A percentile compares a stretch with the other conserved stretches of the same genome.
Evolutionary conservation across 2,329 filamentous ascomycete species (phyloP).

Genomic region (Penicillium olsonii): DNA sequence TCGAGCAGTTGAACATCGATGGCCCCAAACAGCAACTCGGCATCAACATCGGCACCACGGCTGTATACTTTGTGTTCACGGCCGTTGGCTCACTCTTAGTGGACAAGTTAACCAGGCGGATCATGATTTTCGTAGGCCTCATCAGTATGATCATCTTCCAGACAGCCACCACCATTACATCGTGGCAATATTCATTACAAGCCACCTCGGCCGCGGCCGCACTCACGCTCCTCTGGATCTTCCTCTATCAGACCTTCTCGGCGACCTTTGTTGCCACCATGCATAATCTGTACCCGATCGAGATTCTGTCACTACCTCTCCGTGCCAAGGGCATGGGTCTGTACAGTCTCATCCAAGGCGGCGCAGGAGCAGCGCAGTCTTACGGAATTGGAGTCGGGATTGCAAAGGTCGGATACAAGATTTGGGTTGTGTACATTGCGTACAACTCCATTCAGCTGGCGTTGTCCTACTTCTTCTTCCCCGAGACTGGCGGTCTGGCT

Average conservation of each 20-base stretch:
- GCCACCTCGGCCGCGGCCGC: slow-evolving; percentile 37
- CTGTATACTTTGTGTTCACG: slow-evolving; percentile 51
- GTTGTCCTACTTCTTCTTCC: slow-evolving; percentile 54
- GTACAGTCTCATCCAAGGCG: slow-evolving; percentile 49
- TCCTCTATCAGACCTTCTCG: slow-evolving; percentile 51
- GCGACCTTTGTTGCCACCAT: slow-evolving; percentile 50
- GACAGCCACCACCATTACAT: slow-evolving; percentile 50
- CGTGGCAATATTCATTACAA: slow-evolving; percentile 46
- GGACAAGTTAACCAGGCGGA: slow-evolving; percentile 46
- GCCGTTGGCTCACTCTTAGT: slow-evolving; percentile 46
- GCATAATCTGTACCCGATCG: slow-evolving; percentile 52
- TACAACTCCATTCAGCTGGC: slow-evolving; percentile 53
- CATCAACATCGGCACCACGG: slow-evolving; percentile 47
- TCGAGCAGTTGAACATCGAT: slow-evolving; percentile 47
- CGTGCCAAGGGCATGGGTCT: slow-evolving; percentile 51
- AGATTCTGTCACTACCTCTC: slow-evolving; percentile 47
- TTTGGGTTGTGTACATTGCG: slow-evolving; percentile 54
- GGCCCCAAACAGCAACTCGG: slow-evolving; percentile 42
- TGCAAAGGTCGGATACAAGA: slow-evolving; percentile 51
- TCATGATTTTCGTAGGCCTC: slow-evolving; percentile 48
- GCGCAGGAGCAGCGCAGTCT: slow-evolving; percentile 45
- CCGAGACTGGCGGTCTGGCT: slow-evolving; percentile 52
- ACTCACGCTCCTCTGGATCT: slow-evolving; percentile 51
- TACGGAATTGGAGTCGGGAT: slow-evolving; percentile 54
- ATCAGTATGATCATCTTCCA: slow-evolving; percentile 49